Evolutionary conservation across 768 basidiomycete genomes (phyloP).

Genomic region (Tylopilus balloui): DNA sequence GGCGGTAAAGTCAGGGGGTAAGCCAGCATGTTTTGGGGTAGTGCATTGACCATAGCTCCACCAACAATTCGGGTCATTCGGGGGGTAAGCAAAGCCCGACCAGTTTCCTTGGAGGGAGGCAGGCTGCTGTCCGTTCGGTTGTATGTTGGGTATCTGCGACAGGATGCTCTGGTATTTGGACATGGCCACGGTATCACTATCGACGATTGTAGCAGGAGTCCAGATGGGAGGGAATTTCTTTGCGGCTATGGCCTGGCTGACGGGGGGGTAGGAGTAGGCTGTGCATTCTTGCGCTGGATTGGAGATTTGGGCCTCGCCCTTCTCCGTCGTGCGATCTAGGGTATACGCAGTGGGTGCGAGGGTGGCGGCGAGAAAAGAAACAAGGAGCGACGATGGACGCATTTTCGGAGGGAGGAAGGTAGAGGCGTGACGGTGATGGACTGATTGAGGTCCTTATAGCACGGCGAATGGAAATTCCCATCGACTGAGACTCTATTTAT

Average conservation of each 20-base stretch:
- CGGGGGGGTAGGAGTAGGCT: not conserved
- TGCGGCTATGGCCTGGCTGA: not conserved
- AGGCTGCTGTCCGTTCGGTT: conserved; percentile 33
- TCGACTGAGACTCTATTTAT: too few species aligned
- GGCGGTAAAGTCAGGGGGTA: conserved; percentile 41
- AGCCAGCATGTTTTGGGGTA: conserved; percentile 41
- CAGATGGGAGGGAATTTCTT: not conserved
- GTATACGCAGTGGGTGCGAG: not conserved
- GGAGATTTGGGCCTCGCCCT: not conserved
- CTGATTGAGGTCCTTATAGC: too few species aligned
- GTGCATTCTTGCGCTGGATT: not conserved
- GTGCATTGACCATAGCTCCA: conserved; percentile 39
- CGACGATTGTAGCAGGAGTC: not conserved
- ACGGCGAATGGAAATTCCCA: too few species aligned
- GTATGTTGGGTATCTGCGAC: conserved; percentile 38
- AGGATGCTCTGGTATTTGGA: conserved; percentile 1
- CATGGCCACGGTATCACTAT: not conserved
- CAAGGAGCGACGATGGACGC: not conserved
- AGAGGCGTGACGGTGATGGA: too few species aligned
- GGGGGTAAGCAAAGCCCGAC: conserved; percentile 32
- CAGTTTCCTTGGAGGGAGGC: conserved; percentile 29
- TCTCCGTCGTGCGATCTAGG: not conserved
- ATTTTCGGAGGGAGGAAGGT: not conserved
- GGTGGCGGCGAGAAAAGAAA: not conserved
- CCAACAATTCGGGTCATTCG: conserved; percentile 49